Evolutionary conservation across 495 filamentous ascomycete genomes (phyloP), one percentile per base, ranked within the genome.

Genomic region (Xylaria longipes): DNA sequence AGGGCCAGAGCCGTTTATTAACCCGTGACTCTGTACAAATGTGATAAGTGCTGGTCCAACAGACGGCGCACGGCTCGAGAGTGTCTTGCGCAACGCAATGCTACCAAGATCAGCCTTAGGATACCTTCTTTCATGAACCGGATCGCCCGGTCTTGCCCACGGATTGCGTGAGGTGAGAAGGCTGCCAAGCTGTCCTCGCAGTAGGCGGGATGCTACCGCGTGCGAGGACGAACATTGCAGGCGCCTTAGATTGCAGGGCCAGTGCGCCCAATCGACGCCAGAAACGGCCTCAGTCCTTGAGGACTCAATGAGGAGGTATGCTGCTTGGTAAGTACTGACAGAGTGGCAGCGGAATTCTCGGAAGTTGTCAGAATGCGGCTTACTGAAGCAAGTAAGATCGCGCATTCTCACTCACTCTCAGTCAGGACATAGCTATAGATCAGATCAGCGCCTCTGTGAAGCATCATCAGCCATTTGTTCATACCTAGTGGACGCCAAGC

Each of bases 191-290:
- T 33, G 35, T 27, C 7, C 22, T 67, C 31, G 37, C 65, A 56
- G 48, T 29, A 43, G 46, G 48, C 65, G 14, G 35, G 17, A 56
- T 56, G 20, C 45, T 22, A 52, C 39, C 45, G 45, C 27, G 63
- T 39, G 15, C 22, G 22, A 39, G 48, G 5, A 67, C 65, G 33
- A 70, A 61, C 35, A 20, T 22, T 64, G 43, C 56, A 58, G 43
- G 5, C 29, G 25, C 20, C 12, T 29, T 46, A 70, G 31, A 64
- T 64, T 70, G 25, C 68, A 70, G 58, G 68, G 45, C 60, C 35
- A 52, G 11, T 63, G 31, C 43, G 39, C 66, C 48, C 31, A 46
- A n/a, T 37, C 25, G 37, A 31, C 43, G 63, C 43, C 63, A 67
- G 33, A 35, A 35, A 57, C 56, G 12, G 35, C n/a, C 29, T 22